Conservation (phyloP, 2,329 filamentous ascomycete genomes). For the Ascomycota sp. region DNA sequence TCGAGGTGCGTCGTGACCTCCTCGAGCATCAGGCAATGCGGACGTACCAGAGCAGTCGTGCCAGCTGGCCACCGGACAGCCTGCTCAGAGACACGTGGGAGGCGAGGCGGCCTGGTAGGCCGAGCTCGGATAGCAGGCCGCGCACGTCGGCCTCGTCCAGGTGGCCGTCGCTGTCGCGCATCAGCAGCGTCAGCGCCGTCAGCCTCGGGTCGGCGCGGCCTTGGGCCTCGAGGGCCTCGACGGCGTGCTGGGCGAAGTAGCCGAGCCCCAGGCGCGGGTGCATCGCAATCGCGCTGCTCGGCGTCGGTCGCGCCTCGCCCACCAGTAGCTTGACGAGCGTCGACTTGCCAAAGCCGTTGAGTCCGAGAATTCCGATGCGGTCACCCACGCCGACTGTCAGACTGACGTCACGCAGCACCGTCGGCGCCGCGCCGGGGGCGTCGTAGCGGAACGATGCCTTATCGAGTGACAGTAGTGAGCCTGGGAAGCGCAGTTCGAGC, state of each 20-base stretch:
- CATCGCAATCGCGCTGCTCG: slow-evolving; percentile 38
- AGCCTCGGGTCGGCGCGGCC: slow-evolving; percentile 27
- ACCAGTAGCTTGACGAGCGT: slow-evolving; percentile 55
- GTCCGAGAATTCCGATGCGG: slow-evolving; percentile 52
- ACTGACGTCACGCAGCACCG: slow-evolving; percentile 39
- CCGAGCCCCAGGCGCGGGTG: slow-evolving; percentile 53
- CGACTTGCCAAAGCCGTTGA: slow-evolving; percentile 65
- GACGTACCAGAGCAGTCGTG: slow-evolving; percentile 46
- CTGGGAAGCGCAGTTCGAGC: slow-evolving; percentile 52
- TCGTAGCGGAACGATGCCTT: slow-evolving; percentile 47
- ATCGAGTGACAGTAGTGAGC: slow-evolving; percentile 52
- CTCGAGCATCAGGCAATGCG: slow-evolving; percentile 57
- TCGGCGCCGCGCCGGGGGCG: no score
- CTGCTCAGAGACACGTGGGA: slow-evolving; percentile 54
- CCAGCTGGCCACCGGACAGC: slow-evolving; percentile 63
- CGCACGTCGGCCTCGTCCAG: slow-evolving; percentile 49
- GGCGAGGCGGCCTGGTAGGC: slow-evolving; percentile 47
- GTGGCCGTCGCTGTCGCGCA: slow-evolving; percentile 26
- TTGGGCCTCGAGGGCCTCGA: slow-evolving; percentile 42
- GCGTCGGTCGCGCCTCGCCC: slow-evolving; percentile 33
- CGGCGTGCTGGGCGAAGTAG: slow-evolving; percentile 65
- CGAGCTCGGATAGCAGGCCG: slow-evolving; percentile 45
- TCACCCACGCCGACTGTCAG: slow-evolving; percentile 55
- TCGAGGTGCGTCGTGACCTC: slow-evolving; percentile 76
- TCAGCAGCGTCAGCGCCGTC: slow-evolving; percentile 46